Conservation (phyloP, 129 eudicot species). For the Tanacetum coccineum region DNA sequence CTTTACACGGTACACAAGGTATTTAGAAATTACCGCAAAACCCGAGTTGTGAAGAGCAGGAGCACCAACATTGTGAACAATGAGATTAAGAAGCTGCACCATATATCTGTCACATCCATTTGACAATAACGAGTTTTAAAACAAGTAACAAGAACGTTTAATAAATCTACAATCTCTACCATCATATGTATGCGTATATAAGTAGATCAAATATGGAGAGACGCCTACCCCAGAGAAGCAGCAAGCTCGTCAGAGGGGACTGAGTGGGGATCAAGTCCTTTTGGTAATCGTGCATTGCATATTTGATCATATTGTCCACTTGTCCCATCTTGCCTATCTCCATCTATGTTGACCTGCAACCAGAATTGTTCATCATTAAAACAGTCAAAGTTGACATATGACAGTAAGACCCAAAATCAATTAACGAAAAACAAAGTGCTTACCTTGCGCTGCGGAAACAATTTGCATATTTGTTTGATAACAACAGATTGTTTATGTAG, state of each 20-base stretch:
- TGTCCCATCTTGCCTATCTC: constrained; percentile 65
- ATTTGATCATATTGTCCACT: constrained; percentile 81
- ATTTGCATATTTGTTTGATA: constrained; percentile 92
- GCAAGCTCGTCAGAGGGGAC: constrained; percentile 85
- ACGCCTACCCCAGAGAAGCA: constrained; percentile 75
- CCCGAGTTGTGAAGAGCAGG: constrained; percentile 98
- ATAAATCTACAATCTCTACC: too few species aligned
- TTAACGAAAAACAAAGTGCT: constrained; percentile 1
- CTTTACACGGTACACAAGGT: background rate
- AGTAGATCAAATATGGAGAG: background rate
- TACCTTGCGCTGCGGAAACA: constrained; percentile 94
- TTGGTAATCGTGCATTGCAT: constrained; percentile 82
- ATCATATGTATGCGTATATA: background rate
- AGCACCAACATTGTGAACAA: constrained; percentile 66
- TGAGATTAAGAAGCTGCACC: constrained; percentile 95
- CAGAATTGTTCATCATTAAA: constrained; percentile 15
- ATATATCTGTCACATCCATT: constrained; percentile 55
- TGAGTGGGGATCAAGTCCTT: constrained; percentile 93
- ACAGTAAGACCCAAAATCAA: background rate
- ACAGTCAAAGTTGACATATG: background rate
- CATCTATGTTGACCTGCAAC: constrained; percentile 64
- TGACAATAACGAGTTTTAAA: background rate
- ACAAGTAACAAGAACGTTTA: too few species aligned
- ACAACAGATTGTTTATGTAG: constrained; percentile 90
- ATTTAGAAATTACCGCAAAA: constrained; percentile 70